Percentiles rank a stretch among this genome's conserved stretches.
phyloP scores from a whole-genome alignment of 495 filamentous ascomycete species.

The Viridothelium virens region DNA sequence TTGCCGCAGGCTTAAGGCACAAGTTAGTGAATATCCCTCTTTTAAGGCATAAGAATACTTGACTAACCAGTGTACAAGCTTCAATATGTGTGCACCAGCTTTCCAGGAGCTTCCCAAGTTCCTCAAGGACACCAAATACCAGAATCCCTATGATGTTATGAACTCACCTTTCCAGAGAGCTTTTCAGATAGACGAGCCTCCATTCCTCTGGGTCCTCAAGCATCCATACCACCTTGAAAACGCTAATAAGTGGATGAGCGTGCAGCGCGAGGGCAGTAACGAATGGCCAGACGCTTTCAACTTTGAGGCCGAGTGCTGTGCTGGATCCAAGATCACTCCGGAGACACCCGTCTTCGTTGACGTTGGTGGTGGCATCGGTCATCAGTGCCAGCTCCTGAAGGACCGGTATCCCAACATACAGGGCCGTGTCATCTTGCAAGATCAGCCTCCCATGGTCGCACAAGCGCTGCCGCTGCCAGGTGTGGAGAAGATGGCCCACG shows the following conservation, averaged over 20 bases:
- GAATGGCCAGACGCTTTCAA: slow-evolving; percentile 16
- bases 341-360: slow-evolving; percentile 16
- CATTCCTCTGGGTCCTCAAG: slow-evolving; percentile 6
- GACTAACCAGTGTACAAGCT: background rate
- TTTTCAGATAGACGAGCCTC: slow-evolving; percentile 9
- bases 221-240: background rate
- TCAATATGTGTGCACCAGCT: background rate
- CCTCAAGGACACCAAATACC: background rate
- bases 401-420: slow-evolving; percentile 1
- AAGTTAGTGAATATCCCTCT: background rate
- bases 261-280: background rate
- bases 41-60: background rate
- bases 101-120: slow-evolving; percentile 11
- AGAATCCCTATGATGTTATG: background rate
- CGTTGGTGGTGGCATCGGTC: slow-evolving; percentile 17
- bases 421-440: slow-evolving; percentile 17
- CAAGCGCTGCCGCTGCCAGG: background rate
- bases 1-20: slow-evolving; percentile 9
- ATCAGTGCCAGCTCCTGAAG: slow-evolving; percentile 11
- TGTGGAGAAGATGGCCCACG: slow-evolving; percentile 14
- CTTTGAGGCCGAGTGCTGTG: background rate
- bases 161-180: slow-evolving; percentile 13
- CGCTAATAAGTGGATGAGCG: slow-evolving; percentile 17
- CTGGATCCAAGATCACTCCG: background rate
- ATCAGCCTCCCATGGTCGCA: background rate